These are phyloP conservation scores for Nephelium lappaceum DNA, from an alignment of 345 rosid species.

Conservation along the genomic window DNA sequence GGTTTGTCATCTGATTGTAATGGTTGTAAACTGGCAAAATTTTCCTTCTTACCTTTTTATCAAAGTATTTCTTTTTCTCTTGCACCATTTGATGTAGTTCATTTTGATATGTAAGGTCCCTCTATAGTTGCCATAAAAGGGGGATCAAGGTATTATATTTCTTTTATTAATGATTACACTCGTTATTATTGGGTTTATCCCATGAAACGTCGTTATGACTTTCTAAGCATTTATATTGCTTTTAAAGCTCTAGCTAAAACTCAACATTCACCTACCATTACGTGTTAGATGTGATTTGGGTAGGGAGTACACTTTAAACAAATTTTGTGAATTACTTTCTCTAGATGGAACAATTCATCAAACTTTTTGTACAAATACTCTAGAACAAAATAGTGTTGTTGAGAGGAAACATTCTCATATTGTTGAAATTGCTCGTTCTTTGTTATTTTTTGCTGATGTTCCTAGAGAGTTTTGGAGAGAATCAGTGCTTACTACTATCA, in stretches of 20 bases:
- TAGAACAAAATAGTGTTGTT: background rate
- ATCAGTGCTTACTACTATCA: background rate
- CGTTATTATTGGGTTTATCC: background rate
- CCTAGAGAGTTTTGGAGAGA: conserved; percentile 9
- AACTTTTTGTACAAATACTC: background rate
- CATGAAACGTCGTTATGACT: too few relatives aligned
- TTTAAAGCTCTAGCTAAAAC: too few relatives aligned
- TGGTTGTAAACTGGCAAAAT: conserved; percentile 1
- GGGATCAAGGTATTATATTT: background rate
- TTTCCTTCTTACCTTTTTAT: background rate
- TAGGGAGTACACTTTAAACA: too few relatives aligned
- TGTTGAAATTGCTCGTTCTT: background rate
- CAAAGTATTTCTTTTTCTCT: background rate
- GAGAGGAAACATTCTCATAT: background rate
- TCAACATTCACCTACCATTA: too few relatives aligned
- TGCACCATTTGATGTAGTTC: background rate
- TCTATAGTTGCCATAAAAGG: background rate
- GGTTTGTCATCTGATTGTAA: background rate
- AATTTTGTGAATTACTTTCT: background rate
- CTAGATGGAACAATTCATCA: background rate
- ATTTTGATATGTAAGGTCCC: background rate
- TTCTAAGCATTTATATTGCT: too few relatives aligned
- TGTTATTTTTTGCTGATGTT: background rate
- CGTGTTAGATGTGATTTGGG: too few relatives aligned
- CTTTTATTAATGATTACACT: background rate